phyloP scores from a whole-genome alignment of 805 yeast species.

The Candida ovalis region DNA sequence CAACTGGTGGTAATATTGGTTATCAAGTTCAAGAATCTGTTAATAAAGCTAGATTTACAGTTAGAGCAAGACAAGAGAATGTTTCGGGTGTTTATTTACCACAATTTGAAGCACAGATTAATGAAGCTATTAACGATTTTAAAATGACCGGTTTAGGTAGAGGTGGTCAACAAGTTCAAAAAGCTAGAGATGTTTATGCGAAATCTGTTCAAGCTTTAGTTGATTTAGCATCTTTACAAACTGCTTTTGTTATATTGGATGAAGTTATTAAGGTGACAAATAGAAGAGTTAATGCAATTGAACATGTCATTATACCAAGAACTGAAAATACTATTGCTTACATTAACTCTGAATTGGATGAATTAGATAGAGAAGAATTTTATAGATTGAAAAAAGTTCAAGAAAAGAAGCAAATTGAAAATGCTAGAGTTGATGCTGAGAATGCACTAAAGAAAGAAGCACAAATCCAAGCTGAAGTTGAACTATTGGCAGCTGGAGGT shows the following conservation, averaged over 20 bases:
- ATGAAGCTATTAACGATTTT: slow-evolving; percentile 87
- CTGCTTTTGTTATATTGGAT: slow-evolving; percentile 93
- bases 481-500: slow-evolving; percentile 13
- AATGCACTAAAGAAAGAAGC: slow-evolving; percentile 31
- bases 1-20: slow-evolving; percentile 93
- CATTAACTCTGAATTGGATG: slow-evolving; percentile 95
- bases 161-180: slow-evolving; percentile 97
- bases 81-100: slow-evolving; percentile 95
- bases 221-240: slow-evolving; percentile 91
- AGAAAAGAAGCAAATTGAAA: slow-evolving; percentile 84
- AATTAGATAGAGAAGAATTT: slow-evolving; percentile 96
- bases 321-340: slow-evolving; percentile 91
- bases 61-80: slow-evolving; percentile 89
- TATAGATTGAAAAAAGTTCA: slow-evolving; percentile 95
- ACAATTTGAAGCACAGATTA: slow-evolving; percentile 80
- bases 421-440: slow-evolving; percentile 61
- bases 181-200: slow-evolving; percentile 89
- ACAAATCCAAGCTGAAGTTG: slow-evolving; percentile 19
- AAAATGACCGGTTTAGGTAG: slow-evolving; percentile 95
- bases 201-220: slow-evolving; percentile 96
- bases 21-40: slow-evolving; percentile 96
- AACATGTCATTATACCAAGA: slow-evolving; percentile 95
- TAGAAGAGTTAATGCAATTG: slow-evolving; percentile 97
- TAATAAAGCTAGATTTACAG: slow-evolving; percentile 84
- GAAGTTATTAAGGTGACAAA: slow-evolving; percentile 97